Conservation (phyloP, 371 early-diverging fungal genomes). For the Smittium mucronatum region DNA sequence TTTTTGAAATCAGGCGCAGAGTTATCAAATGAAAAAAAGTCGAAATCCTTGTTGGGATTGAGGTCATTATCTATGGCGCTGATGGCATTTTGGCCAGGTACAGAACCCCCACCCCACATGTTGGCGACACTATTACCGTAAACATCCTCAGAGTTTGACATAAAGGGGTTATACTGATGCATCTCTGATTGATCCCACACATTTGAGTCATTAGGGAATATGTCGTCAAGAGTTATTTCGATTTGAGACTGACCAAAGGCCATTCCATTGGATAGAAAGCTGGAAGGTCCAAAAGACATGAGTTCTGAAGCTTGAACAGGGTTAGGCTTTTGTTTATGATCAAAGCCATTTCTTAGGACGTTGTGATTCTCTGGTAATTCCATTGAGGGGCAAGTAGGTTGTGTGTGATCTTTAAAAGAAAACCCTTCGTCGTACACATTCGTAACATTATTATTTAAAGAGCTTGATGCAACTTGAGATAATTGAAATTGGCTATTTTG, state of each 20-base stretch:
- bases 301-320: conserved; percentile 32
- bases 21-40: background rate
- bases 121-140: background rate
- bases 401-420: too few relatives aligned
- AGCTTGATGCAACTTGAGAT: too few relatives aligned
- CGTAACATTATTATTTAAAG: too few relatives aligned
- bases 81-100: background rate
- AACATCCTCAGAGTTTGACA: background rate
- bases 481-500: too few relatives aligned
- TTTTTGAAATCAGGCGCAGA: background rate
- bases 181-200: conserved; percentile 34
- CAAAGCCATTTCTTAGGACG: too few relatives aligned
- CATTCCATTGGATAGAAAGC: conserved; percentile 31
- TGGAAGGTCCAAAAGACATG: conserved; percentile 35
- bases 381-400: background rate
- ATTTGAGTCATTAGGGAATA: conserved; percentile 23
- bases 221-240: conserved; percentile 35
- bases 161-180: background rate
- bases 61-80: background rate
- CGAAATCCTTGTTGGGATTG: background rate
- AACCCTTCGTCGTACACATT: too few relatives aligned
- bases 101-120: conserved; percentile 2
- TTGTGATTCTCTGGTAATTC: too few relatives aligned
- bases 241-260: conserved; percentile 35
- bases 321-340: too few relatives aligned